Conservation (phyloP, 2,329 filamentous ascomycete genomes). For the Ophiostoma himal-ulmi region DNA sequence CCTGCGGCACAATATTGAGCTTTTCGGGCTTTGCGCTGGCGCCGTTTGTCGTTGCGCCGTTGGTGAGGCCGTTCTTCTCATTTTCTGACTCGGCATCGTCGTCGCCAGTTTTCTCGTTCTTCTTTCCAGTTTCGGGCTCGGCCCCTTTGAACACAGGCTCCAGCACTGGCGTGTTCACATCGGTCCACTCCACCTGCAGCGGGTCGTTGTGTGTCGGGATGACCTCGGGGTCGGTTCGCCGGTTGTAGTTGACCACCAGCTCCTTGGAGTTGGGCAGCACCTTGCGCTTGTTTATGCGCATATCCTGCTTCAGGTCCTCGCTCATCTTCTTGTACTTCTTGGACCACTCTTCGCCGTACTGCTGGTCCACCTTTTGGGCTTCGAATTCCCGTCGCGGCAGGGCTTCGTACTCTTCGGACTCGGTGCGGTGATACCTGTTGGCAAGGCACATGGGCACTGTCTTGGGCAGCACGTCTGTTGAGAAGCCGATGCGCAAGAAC, state of each 20-base stretch:
- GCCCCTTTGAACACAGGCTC: not conserved
- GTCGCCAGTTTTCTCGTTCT: conserved; percentile 27
- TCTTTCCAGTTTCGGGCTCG: conserved; percentile 30
- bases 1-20: not conserved
- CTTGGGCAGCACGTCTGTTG: conserved; percentile 92
- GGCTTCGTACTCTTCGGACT: conserved; percentile 75
- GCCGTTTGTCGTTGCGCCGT: not conserved
- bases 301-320: conserved; percentile 78
- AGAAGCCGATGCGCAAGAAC: conserved; percentile 87
- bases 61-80: not conserved
- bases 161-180: conserved; percentile 42
- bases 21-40: conserved; percentile 1
- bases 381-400: conserved; percentile 67
- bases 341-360: conserved; percentile 77
- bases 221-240: conserved; percentile 71
- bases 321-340: conserved; percentile 76
- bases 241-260: conserved; percentile 89
- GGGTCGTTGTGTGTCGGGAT: conserved; percentile 95
- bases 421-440: conserved; percentile 67
- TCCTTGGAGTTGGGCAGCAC: conserved; percentile 97
- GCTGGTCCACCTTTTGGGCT: conserved; percentile 61
- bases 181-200: conserved; percentile 91
- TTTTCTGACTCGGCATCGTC: not conserved
- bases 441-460: conserved; percentile 92
- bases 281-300: conserved; percentile 90